Percentiles rank a stretch among this genome's conserved stretches.
Evolutionary conservation across 805 yeast genomes (phyloP).

Genomic region (Schizosaccharomyces lindneri): DNA sequence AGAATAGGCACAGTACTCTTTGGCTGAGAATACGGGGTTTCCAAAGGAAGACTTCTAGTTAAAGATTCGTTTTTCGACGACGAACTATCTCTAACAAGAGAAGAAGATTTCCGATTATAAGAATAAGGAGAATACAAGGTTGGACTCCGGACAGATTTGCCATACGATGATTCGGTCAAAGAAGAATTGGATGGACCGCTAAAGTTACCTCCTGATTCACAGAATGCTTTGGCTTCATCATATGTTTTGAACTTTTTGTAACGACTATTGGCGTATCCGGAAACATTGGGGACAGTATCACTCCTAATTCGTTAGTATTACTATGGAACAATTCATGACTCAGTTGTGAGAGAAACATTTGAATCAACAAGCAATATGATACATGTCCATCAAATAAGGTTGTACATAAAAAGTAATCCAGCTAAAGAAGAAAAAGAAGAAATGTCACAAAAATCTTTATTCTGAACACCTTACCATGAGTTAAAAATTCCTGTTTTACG

Average conservation of each 20-base stretch:
- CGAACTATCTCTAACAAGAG: no score
- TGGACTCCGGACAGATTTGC: not conserved
- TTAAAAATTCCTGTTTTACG: conserved; percentile 29
- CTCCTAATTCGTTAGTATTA: conserved; percentile 4
- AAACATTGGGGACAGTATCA: conserved; percentile 20
- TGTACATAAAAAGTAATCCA: no score
- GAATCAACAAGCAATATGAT: not conserved
- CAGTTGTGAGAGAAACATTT: no score
- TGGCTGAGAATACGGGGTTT: no score
- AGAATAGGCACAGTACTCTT: no score
- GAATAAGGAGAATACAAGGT: no score
- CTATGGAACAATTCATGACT: no score
- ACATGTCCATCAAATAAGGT: not conserved
- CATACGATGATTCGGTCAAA: not conserved
- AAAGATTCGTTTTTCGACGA: no score
- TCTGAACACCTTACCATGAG: conserved; percentile 22
- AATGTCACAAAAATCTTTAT: no score
- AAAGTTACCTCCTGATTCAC: not conserved
- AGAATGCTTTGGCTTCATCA: conserved; percentile 22
- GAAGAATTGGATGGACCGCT: not conserved
- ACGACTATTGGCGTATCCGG: conserved; percentile 30
- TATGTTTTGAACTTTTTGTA: conserved; percentile 29
- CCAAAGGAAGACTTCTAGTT: no score
- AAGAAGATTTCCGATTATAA: no score
- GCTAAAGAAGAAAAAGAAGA: no score